A percentile compares a stretch with the other conserved stretches of the same genome.
phyloP scores from a whole-genome alignment of 352 stramenopile genomes.

The Globisporangium spiculum region DNA sequence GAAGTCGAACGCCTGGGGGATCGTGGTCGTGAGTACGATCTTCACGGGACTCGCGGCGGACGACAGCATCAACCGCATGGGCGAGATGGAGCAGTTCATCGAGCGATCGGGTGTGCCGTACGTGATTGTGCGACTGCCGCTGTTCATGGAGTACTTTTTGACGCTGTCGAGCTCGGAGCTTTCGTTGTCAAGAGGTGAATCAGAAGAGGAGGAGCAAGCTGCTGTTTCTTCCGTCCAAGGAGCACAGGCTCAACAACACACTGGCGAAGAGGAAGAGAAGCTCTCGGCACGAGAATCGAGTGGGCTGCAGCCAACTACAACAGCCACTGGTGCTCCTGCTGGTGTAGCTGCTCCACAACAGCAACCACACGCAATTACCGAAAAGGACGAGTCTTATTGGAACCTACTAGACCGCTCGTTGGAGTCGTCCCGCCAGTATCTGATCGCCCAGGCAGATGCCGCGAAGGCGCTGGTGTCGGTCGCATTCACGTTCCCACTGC shows the following conservation, averaged over 20 bases:
- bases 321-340: not conserved
- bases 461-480: slow-evolving; percentile 47
- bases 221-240: not conserved
- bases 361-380: not conserved
- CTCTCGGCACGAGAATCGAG: not conserved
- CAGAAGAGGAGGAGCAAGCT: slow-evolving; percentile 2
- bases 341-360: not conserved
- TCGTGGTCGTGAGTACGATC: slow-evolving; percentile 70
- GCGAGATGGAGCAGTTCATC: slow-evolving; percentile 60
- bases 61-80: slow-evolving; percentile 52
- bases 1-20: slow-evolving; percentile 59
- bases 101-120: slow-evolving; percentile 57
- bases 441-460: slow-evolving; percentile 57
- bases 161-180: slow-evolving; percentile 28
- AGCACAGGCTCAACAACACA: not conserved
- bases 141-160: slow-evolving; percentile 84
- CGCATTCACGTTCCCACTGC: slow-evolving; percentile 56
- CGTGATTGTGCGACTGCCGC: slow-evolving; percentile 56
- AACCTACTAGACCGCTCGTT: slow-evolving; percentile 41
- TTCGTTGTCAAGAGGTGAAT: not conserved
- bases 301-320: not conserved
- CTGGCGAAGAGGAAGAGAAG: slow-evolving; percentile 32
- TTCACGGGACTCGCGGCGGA: slow-evolving; percentile 36
- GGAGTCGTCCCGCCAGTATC: slow-evolving; percentile 37
- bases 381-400: slow-evolving; percentile 19